Percentiles rank a stretch among this genome's conserved stretches.
Evolutionary conservation across 2,329 filamentous ascomycete genomes (phyloP).

Genomic region (Polychaeton citri): DNA sequence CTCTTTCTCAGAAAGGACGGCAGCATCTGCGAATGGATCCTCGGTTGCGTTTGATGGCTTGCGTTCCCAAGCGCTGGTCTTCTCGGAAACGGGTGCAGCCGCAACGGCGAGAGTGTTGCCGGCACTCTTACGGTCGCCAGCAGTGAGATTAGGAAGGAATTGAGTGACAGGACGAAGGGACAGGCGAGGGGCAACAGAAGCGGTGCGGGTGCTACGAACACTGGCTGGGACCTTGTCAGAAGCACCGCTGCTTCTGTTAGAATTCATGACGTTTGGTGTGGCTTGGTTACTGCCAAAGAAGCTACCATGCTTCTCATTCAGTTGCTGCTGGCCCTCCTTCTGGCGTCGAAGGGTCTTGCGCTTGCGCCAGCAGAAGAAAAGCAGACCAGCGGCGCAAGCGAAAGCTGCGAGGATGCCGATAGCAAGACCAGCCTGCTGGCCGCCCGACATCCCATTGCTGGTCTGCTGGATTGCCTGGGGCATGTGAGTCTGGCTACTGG

Average conservation of each 20-base stretch:
- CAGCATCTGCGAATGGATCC: conserved; percentile 25
- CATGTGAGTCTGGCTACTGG: not conserved
- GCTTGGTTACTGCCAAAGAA: conserved; percentile 5
- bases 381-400: conserved; percentile 50
- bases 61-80: conserved; percentile 24
- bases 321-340: conserved; percentile 27
- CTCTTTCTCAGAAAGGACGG: conserved; percentile 13
- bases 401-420: conserved; percentile 66
- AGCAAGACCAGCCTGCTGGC: conserved; percentile 66
- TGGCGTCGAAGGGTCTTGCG: conserved; percentile 44
- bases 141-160: conserved; percentile 55
- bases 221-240: conserved; percentile 22
- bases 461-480: conserved; percentile 2
- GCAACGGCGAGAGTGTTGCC: conserved; percentile 20
- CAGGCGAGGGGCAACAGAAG: conserved; percentile 57
- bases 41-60: conserved; percentile 16
- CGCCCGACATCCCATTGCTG: conserved; percentile 27
- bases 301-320: conserved; percentile 24
- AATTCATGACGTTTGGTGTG: conserved; percentile 2
- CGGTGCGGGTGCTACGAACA: conserved; percentile 30
- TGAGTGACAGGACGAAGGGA: conserved; percentile 76
- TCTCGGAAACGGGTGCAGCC: conserved; percentile 12
- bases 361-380: conserved; percentile 60
- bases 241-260: conserved; percentile 11
- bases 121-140: conserved; percentile 26